These are phyloP conservation scores for Phyllosticta citriasiana DNA, from an alignment of 2,329 filamentous ascomycete species.

Conservation along the genomic window DNA sequence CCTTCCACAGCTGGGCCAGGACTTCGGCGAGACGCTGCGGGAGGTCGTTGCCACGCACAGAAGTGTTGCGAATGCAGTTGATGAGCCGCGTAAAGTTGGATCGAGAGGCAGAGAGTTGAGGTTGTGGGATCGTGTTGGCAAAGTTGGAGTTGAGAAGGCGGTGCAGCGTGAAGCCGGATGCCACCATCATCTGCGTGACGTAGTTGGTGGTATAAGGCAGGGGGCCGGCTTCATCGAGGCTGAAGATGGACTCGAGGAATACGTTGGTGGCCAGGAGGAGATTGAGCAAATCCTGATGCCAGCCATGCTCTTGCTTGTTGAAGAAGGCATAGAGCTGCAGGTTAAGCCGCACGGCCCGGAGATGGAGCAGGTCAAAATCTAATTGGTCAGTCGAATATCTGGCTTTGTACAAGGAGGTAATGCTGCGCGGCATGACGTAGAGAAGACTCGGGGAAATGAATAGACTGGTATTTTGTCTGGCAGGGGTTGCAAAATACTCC, in stretches of 20 bases:
- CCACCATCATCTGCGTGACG: conserved; percentile 78
- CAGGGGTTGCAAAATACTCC: background rate
- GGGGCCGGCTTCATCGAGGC: conserved; percentile 46
- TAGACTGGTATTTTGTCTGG: background rate
- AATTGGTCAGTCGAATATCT: background rate
- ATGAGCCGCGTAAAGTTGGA: conserved; percentile 63
- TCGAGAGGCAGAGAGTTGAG: conserved; percentile 49
- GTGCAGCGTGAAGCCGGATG: conserved; percentile 64
- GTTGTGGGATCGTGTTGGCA: conserved; percentile 50
- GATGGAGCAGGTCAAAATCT: conserved; percentile 49
- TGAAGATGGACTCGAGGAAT: conserved; percentile 52
- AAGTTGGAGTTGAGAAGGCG: conserved; percentile 72
- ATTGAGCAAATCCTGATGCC: conserved; percentile 57
- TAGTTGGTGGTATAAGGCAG: conserved; percentile 63
- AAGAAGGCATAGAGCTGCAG: conserved; percentile 73
- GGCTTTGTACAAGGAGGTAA: background rate
- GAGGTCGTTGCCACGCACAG: conserved; percentile 67
- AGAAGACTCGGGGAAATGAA: background rate
- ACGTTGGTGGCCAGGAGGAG: conserved; percentile 62
- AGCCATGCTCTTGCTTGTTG: conserved; percentile 41
- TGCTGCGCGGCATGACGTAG: background rate
- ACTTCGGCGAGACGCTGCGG: conserved; percentile 71
- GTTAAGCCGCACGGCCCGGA: conserved; percentile 64
- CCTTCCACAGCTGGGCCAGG: conserved; percentile 83
- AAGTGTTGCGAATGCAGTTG: conserved; percentile 59